phyloP scores from a whole-genome alignment of 1,284 basidiomycete species.

The Cutaneotrichosporon cutaneum region DNA sequence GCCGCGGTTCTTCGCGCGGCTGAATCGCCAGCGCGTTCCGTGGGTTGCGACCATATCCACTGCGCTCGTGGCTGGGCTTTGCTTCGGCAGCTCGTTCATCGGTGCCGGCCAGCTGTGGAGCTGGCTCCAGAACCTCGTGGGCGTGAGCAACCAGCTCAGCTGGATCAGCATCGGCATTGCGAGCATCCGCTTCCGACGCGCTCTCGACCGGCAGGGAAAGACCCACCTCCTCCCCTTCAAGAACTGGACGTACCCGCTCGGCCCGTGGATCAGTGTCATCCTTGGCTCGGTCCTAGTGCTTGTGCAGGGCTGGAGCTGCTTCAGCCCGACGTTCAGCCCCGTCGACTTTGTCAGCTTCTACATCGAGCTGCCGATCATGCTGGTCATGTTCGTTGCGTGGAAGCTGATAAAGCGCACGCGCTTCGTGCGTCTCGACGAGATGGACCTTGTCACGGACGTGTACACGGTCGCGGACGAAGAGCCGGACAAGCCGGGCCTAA shows the following conservation, averaged over 20 bases:
- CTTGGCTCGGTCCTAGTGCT: slow-evolving; percentile 43
- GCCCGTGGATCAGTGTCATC: slow-evolving; percentile 38
- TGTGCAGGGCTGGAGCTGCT: slow-evolving; percentile 57
- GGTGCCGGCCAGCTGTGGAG: slow-evolving; percentile 36
- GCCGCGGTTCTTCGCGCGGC: slow-evolving; percentile 61
- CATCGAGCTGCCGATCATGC: slow-evolving; percentile 71
- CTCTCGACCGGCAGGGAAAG: slow-evolving; percentile 68
- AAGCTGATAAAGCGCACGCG: slow-evolving; percentile 42
- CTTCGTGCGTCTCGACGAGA: slow-evolving; percentile 31
- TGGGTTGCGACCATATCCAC: slow-evolving; percentile 58
- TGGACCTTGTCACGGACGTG: slow-evolving; percentile 54
- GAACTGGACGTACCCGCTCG: slow-evolving; percentile 42
- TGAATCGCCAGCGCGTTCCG: slow-evolving; percentile 71
- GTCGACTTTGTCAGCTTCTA: slow-evolving; percentile 39
- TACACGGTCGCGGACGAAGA: slow-evolving; percentile 57
- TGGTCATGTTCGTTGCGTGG: slow-evolving; percentile 63
- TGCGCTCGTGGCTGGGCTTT: slow-evolving; percentile 55
- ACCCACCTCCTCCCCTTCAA: slow-evolving; percentile 62
- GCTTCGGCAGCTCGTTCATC: slow-evolving; percentile 59
- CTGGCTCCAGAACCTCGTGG: slow-evolving; percentile 27
- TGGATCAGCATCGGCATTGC: slow-evolving; percentile 82
- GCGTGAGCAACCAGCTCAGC: slow-evolving; percentile 44
- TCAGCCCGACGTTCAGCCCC: slow-evolving; percentile 48
- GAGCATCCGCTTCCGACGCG: slow-evolving; percentile 75
- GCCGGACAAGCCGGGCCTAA: background rate